Evolutionary conservation across 768 basidiomycete genomes (phyloP).

Genomic region (Neoboletus brunneissimus): DNA sequence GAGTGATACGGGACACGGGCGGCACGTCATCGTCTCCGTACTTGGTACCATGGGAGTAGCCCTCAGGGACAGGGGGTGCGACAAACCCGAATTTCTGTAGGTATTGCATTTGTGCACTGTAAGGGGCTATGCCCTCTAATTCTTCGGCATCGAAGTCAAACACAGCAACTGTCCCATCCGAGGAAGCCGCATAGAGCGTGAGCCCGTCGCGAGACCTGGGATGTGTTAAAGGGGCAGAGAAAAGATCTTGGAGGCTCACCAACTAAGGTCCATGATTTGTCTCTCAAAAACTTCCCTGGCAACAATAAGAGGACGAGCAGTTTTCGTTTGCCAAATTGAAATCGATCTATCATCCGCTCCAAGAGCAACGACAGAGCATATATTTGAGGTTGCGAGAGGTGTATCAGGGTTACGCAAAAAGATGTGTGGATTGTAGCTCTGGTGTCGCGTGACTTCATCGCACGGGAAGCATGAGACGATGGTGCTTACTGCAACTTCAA

Average conservation of each 20-base stretch:
- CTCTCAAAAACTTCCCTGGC: constrained; percentile 92
- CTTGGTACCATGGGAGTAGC: constrained; percentile 56
- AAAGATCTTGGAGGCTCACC: constrained; percentile 49
- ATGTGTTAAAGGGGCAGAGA: constrained; percentile 5
- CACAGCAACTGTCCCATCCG: constrained; percentile 90
- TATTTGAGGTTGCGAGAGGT: constrained; percentile 74
- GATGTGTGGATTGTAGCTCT: constrained; percentile 86
- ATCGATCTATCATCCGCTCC: constrained; percentile 93
- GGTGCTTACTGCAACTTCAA: constrained; percentile 82
- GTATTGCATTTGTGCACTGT: constrained; percentile 72
- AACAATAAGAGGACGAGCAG: constrained; percentile 86
- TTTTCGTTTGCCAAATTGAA: constrained; percentile 95
- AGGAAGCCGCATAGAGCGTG: constrained; percentile 91
- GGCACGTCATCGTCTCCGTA: constrained; percentile 21
- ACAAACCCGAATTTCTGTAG: constrained; percentile 78
- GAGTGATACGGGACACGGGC: constrained; percentile 37
- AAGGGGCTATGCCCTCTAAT: constrained; percentile 76
- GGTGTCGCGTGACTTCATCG: constrained; percentile 4
- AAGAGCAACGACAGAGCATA: constrained; percentile 89
- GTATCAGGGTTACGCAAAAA: constrained; percentile 74
- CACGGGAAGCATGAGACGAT: neutral
- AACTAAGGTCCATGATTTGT: constrained; percentile 93
- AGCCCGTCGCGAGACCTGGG: constrained; percentile 89
- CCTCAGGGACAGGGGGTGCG: constrained; percentile 63
- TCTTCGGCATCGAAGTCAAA: constrained; percentile 81